Conservation (phyloP, 2,329 filamentous ascomycete species). For the Penicillium freii region DNA sequence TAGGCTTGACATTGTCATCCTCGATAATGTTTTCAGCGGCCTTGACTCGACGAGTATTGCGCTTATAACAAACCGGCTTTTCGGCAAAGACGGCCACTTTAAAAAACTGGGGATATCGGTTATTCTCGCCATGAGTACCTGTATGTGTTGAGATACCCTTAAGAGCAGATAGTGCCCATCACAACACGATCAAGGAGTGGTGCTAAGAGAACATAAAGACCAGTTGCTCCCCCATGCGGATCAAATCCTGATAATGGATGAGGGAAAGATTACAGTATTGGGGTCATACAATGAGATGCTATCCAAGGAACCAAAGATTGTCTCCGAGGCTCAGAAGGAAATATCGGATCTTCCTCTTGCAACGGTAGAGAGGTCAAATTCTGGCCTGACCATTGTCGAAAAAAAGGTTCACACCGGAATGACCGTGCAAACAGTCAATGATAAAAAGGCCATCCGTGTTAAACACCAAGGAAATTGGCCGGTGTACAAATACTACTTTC, state of each 20-base stretch:
- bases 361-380: background rate
- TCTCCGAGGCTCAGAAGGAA: background rate
- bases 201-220: background rate
- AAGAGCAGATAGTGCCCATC: background rate
- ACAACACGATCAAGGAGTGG: background rate
- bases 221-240: background rate
- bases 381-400: background rate
- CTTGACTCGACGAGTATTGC: constrained; percentile 1
- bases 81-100: background rate
- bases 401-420: background rate
- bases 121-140: background rate
- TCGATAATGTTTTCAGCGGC: constrained; percentile 10
- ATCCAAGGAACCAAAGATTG: background rate
- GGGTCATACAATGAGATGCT: background rate
- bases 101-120: background rate
- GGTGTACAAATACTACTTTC: constrained; percentile 3
- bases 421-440: background rate
- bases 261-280: background rate
- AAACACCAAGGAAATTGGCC: background rate
- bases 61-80: background rate
- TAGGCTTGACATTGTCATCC: constrained; percentile 1
- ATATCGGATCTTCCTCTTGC: background rate
- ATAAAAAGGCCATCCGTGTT: background rate
- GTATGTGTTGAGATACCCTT: background rate
- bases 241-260: background rate